These are phyloP conservation scores for Hsuehochloa calcarea DNA, from an alignment of 176 grass and related monocot genomes.

Conservation along the genomic window DNA sequence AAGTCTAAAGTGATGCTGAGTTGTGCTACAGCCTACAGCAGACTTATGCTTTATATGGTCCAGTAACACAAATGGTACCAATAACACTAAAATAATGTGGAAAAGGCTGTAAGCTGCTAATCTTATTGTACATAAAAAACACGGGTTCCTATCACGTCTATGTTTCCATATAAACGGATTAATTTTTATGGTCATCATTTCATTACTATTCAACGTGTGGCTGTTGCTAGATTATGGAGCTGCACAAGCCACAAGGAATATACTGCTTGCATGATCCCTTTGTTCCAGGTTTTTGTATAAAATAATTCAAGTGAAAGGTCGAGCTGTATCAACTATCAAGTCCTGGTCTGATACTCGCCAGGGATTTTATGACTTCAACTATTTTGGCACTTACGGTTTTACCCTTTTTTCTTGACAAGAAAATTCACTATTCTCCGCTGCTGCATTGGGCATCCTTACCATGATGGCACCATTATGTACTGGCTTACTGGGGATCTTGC, in stretches of 20 bases:
- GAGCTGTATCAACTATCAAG: neutral
- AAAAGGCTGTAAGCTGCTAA: conserved; percentile 15
- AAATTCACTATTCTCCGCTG: neutral
- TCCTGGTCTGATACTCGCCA: neutral
- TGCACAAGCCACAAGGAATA: neutral
- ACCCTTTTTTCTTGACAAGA: neutral
- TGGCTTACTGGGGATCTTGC: neutral
- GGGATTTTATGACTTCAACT: neutral
- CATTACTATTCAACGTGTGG: neutral
- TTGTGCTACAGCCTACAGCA: neutral
- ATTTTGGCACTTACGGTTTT: neutral
- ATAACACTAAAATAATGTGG: neutral
- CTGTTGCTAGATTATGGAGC: conserved; percentile 10
- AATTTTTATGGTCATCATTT: neutral
- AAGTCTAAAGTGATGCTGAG: neutral
- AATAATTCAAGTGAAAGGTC: neutral
- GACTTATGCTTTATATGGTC: conserved; percentile 10
- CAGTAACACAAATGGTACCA: neutral
- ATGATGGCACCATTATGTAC: neutral
- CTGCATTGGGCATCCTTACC: conserved; percentile 2
- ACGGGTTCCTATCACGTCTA: neutral
- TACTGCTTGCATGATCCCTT: conserved; percentile 8
- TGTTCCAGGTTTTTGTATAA: neutral
- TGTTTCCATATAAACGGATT: neutral
- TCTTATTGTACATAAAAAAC: neutral